Evolutionary conservation across 345 rosid species (phyloP).

Genomic region (Trapa bicornis): DNA sequence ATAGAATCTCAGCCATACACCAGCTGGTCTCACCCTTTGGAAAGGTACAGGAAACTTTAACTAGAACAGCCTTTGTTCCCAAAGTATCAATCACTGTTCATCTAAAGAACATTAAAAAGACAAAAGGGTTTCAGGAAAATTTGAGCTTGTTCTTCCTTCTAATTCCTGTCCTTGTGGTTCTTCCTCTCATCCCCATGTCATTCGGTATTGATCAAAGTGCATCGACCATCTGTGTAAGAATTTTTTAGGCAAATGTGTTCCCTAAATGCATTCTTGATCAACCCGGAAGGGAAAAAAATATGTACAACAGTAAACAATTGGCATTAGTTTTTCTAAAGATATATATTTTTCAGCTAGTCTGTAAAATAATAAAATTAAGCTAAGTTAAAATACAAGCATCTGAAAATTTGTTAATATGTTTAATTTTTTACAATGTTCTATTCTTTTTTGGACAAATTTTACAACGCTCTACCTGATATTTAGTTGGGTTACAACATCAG

Average conservation of each 20-base stretch:
- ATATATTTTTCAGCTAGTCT: neutral
- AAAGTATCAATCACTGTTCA: too few species aligned
- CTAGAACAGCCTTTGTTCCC: neutral
- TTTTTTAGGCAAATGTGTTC: too few species aligned
- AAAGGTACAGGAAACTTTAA: conserved; percentile 30
- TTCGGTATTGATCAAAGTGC: too few species aligned
- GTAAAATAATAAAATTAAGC: neutral
- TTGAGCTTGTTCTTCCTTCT: neutral
- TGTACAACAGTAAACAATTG: neutral
- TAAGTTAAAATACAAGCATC: too few species aligned
- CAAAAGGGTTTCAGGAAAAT: too few species aligned
- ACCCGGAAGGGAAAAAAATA: neutral
- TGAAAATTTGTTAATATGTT: neutral
- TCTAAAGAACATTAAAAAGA: too few species aligned
- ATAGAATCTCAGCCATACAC: conserved; percentile 77
- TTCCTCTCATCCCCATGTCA: too few species aligned
- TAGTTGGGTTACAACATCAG: too few species aligned
- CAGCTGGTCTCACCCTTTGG: conserved; percentile 94
- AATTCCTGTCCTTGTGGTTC: too few species aligned
- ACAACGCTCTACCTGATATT: too few species aligned
- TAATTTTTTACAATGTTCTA: neutral
- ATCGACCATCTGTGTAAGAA: too few species aligned
- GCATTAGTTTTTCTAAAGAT: neutral
- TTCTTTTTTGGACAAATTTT: neutral
- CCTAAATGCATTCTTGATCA: neutral